These are phyloP conservation scores for Daedalea quercina DNA, from an alignment of 768 basidiomycete genomes.

Conservation along the genomic window DNA sequence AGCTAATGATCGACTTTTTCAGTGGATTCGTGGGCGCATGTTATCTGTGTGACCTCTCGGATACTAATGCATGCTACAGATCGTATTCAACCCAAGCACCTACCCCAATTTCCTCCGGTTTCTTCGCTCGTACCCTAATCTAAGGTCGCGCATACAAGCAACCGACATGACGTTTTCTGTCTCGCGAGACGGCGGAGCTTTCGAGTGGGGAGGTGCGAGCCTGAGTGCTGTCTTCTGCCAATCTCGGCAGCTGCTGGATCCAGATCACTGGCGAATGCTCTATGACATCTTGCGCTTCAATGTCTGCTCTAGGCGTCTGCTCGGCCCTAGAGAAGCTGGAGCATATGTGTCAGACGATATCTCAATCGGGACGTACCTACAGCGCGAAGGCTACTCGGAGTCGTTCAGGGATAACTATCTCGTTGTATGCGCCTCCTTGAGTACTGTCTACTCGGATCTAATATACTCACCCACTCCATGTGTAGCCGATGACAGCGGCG, in stretches of 20 bases:
- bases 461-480: not conserved
- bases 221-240: conserved; percentile 63
- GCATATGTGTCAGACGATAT: conserved; percentile 16
- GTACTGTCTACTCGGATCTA: no score
- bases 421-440: conserved; percentile 33
- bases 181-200: conserved; percentile 58
- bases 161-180: conserved; percentile 80
- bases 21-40: conserved; percentile 50
- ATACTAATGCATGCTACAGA: conserved; percentile 30
- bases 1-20: not conserved
- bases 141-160: conserved; percentile 36
- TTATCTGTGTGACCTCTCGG: no score
- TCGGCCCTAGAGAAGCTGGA: conserved; percentile 18
- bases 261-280: conserved; percentile 65
- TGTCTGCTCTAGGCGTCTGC: conserved; percentile 48
- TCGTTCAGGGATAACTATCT: conserved; percentile 71
- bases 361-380: conserved; percentile 50
- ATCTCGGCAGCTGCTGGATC: conserved; percentile 50
- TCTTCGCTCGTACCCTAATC: conserved; percentile 38
- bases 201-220: conserved; percentile 75
- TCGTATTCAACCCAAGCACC: conserved; percentile 70
- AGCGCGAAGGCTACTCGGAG: conserved; percentile 58
- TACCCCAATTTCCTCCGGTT: conserved; percentile 79
- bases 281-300: conserved; percentile 73
- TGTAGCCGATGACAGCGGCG: conserved; percentile 68